Base-by-base conservation (phyloP, 2,329 filamentous ascomycete genomes). In the Colletotrichum higginsianum region DNA sequence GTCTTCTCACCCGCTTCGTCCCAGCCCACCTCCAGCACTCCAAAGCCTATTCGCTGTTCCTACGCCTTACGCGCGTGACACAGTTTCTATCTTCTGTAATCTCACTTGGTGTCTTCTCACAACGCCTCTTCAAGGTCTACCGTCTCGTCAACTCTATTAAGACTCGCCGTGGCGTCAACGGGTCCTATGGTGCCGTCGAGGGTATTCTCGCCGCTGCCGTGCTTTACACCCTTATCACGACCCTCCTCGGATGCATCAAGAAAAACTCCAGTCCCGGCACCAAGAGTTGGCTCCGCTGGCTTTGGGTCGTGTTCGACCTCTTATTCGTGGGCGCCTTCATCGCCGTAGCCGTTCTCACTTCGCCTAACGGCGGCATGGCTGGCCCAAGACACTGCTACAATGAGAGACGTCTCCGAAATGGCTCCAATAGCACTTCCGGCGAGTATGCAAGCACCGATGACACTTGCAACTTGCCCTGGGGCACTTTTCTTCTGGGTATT, bases 131-230 rank as follows among this genome's bases (percentile, higher is more conserved):
- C 76, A 83, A 82, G 50, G 80, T 85, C 62, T 80, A 82, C 71
- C 80, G 79, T 26, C 79, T 84, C 40, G 76, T 76, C 61, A 76
- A 75, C 49, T 74, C 75, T 1, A 75, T 74, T 78, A 71, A 80
- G 78, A 74, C 77, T 62, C 40, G 76, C 79, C 74, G 81, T n/a
- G 76, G 77, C 23, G 78, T 80, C 47, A 82, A 80, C 55, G 79
- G 80, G 30, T 81, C 66, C 3, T 63, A 72, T 8, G 76, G 76
- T 30, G 76, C 83, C 21, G 83, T 85, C 47, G 82, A 85, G 74
- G 83, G 83, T 64, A 85, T 85, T 57, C 80, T 85, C 26, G 81
- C 82, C 12, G 84, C 84, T 6, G 84, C 84, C 5, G 80, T 84
- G 15, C 73, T 82, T 8, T 85, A 86, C 77, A 84, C 81, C 0